Conservation (phyloP, 441 rosid species). For the Viola pubescens region DNA sequence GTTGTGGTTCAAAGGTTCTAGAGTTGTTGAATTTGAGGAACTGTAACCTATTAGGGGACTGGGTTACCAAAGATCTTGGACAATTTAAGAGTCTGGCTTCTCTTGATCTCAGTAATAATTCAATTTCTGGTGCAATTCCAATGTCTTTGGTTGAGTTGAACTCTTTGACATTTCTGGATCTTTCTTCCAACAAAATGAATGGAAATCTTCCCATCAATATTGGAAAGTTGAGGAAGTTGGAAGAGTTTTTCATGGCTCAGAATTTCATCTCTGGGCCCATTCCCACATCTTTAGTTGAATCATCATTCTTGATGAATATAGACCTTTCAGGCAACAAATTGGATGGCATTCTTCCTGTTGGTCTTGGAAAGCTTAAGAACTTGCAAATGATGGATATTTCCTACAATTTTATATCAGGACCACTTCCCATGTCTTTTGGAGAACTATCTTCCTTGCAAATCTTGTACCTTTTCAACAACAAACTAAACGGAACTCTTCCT, state of each 20-base stretch:
- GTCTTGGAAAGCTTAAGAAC: constrained; percentile 1
- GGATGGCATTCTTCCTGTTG: constrained; percentile 1
- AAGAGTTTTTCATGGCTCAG: too few species aligned
- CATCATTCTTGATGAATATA: not conserved
- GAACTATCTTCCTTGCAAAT: not conserved
- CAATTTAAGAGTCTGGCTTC: not conserved
- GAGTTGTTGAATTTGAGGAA: not conserved
- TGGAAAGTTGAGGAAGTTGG: too few species aligned
- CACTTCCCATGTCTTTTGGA: not conserved
- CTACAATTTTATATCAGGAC: not conserved
- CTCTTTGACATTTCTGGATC: not conserved
- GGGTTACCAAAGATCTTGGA: not conserved
- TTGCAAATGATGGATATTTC: not conserved
- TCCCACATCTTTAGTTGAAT: too few species aligned
- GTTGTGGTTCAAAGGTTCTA: not conserved
- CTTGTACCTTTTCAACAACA: not conserved
- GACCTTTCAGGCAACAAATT: not conserved
- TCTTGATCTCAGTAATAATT: not conserved
- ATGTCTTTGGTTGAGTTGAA: constrained; percentile 1
- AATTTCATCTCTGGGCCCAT: too few species aligned
- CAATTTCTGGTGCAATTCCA: constrained; percentile 16
- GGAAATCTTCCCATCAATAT: too few species aligned
- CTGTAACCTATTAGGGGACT: constrained; percentile 1
- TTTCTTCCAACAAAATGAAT: not conserved
- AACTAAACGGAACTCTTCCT: constrained; percentile 1